Evolutionary conservation across 495 filamentous ascomycete species (phyloP).

Genomic region (Monascus purpureus): DNA sequence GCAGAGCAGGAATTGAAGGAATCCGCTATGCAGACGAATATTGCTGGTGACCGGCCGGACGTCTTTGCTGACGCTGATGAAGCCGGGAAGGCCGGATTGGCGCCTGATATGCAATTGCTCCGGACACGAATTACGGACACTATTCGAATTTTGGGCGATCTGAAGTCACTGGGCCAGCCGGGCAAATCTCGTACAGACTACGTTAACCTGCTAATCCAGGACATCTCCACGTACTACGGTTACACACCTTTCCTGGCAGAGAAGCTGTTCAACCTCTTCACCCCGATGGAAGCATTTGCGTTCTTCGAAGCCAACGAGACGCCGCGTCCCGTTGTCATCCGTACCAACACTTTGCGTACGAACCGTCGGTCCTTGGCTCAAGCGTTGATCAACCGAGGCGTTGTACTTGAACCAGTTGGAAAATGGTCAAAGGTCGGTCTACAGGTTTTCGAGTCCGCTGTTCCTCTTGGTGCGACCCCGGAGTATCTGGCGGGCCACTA

Average conservation of each 20-base stretch:
- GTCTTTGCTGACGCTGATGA: conserved; percentile 47
- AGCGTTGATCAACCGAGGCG: conserved; percentile 90
- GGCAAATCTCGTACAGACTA: conserved; percentile 78
- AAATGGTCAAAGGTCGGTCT: conserved; percentile 98
- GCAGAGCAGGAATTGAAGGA: conserved; percentile 55
- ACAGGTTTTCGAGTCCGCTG: conserved; percentile 86
- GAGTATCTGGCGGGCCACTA: conserved; percentile 97
- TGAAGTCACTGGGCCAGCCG: conserved; percentile 62
- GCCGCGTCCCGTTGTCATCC: conserved; percentile 69
- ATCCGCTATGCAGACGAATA: conserved; percentile 87
- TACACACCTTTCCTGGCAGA: conserved; percentile 74
- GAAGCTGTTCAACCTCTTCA: conserved; percentile 82
- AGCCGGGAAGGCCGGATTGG: conserved; percentile 43
- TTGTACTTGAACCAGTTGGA: conserved; percentile 88
- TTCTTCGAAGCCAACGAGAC: conserved; percentile 99
- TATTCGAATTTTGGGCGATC: conserved; percentile 78
- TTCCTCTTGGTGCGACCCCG: conserved; percentile 92
- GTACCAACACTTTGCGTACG: conserved; percentile 91
- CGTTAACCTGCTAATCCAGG: conserved; percentile 69
- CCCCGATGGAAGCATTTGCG: conserved; percentile 85
- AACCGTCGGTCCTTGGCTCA: conserved; percentile 86
- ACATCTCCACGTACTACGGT: conserved; percentile 88
- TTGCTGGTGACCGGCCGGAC: conserved; percentile 63
- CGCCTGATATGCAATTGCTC: conserved; percentile 82
- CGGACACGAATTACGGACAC: conserved; percentile 86